Percentiles rank a stretch among this genome's conserved stretches.
phyloP scores from a whole-genome alignment of 495 filamentous ascomycete species.

The Acidomyces sp. region DNA sequence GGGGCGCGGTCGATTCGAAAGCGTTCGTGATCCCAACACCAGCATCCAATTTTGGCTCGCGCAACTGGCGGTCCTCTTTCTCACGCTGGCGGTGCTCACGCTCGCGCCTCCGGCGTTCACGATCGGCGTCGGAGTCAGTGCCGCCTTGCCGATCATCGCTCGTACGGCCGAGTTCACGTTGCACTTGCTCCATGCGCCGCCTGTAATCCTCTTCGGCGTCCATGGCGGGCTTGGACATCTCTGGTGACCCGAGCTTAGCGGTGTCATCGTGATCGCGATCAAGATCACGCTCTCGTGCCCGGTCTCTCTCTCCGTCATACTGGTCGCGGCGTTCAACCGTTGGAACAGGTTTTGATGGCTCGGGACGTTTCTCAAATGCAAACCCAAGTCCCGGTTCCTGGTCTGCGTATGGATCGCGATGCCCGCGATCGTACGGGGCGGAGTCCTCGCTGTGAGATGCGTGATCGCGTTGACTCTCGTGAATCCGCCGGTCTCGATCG shows the following conservation, averaged over 20 bases:
- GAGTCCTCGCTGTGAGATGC: conserved; percentile 7
- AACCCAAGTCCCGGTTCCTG: conserved; percentile 16
- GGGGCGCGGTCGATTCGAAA: conserved; percentile 4
- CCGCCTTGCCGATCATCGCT: conserved; percentile 3
- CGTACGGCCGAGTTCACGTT: conserved; percentile 16
- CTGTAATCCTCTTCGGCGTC: conserved; percentile 32
- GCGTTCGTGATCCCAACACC: conserved; percentile 3
- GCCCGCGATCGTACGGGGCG: conserved; percentile 7
- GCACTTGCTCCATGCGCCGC: conserved; percentile 27
- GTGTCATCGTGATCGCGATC: conserved; percentile 9
- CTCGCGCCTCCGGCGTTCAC: conserved; percentile 17
- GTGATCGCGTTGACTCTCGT: conserved; percentile 4
- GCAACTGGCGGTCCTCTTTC: conserved; percentile 1
- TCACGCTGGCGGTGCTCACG: conserved; percentile 20
- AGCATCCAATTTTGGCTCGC: conserved; percentile 8
- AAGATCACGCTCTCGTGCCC: conserved; percentile 1
- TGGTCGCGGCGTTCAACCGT: conserved; percentile 16
- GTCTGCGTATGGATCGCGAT: not conserved
- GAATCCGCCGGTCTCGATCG: conserved; percentile 11
- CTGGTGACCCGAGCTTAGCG: not conserved
- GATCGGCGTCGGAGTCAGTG: conserved; percentile 17
- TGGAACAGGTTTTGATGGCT: conserved; percentile 12
- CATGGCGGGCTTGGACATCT: conserved; percentile 11
- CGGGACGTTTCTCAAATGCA: conserved; percentile 13
- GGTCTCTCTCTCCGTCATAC: conserved; percentile 17